Conservation (phyloP, 2,329 filamentous ascomycete genomes). For the Harringtonia lauricola region DNA sequence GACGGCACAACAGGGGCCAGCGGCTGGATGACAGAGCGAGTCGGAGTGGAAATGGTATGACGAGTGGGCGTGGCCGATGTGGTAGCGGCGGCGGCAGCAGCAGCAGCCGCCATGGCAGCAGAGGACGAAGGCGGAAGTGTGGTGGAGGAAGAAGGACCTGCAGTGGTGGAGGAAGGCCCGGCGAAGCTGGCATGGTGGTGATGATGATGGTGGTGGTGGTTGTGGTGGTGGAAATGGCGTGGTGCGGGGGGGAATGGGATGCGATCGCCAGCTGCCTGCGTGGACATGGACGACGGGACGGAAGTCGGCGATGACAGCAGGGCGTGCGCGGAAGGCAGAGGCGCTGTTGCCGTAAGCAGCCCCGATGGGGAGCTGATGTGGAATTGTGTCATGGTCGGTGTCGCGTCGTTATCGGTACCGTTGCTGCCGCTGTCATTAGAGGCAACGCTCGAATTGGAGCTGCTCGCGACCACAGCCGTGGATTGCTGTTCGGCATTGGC, state of each 20-base stretch:
- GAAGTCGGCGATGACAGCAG: background rate
- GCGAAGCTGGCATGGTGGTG: slow-evolving; percentile 24
- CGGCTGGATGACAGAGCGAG: slow-evolving; percentile 49
- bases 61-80: slow-evolving; percentile 8
- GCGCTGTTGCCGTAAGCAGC: slow-evolving; percentile 22
- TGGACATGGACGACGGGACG: background rate
- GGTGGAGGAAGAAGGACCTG: background rate
- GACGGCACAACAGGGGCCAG: slow-evolving; percentile 55
- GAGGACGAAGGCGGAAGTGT: background rate
- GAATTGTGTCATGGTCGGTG: slow-evolving; percentile 48
- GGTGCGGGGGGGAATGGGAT: background rate
- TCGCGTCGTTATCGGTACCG: slow-evolving; percentile 36
- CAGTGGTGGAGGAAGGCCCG: background rate
- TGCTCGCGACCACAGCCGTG: slow-evolving; percentile 18
- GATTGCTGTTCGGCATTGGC: slow-evolving; percentile 16
- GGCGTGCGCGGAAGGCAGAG: background rate
- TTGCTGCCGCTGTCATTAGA: background rate
- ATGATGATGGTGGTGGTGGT: slow-evolving; percentile 33
- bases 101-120: background rate
- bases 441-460: background rate
- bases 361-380: slow-evolving; percentile 62
- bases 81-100: slow-evolving; percentile 2
- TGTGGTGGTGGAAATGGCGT: slow-evolving; percentile 13
- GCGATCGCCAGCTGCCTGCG: background rate
- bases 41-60: slow-evolving; percentile 35